Conservation (phyloP, 441 rosid species). For the Geranium incanum region DNA sequence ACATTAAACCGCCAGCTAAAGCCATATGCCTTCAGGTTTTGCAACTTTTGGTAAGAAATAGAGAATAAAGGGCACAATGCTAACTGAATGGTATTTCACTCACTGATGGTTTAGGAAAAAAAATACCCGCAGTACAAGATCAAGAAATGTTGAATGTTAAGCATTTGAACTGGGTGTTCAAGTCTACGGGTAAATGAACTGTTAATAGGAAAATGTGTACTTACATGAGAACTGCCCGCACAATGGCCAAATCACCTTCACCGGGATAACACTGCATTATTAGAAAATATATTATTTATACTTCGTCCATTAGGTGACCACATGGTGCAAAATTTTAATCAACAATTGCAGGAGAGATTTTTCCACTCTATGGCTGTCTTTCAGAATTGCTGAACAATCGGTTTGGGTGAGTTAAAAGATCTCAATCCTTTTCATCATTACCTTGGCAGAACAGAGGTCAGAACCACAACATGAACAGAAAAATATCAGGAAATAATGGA, state of each 20-base stretch:
- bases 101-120: too few species aligned
- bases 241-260: conserved; percentile 91
- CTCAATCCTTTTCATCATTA: not conserved
- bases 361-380: not conserved
- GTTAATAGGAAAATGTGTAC: conserved; percentile 16
- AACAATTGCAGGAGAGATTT: not conserved
- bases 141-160: not conserved
- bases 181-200: not conserved
- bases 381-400: not conserved
- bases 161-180: not conserved
- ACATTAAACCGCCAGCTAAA: not conserved
- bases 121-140: not conserved
- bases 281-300: conserved; percentile 22
- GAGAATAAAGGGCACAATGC: too few species aligned
- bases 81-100: too few species aligned
- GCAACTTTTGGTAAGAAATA: too few species aligned
- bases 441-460: not conserved
- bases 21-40: not conserved
- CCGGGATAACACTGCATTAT: conserved; percentile 88
- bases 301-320: not conserved
- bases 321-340: not conserved
- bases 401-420: not conserved
- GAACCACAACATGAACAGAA: too few species aligned
- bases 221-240: conserved; percentile 73
- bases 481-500: not conserved